phyloP scores from a whole-genome alignment of 73 alveolate genomes.

The Paramecium octaurelia region DNA sequence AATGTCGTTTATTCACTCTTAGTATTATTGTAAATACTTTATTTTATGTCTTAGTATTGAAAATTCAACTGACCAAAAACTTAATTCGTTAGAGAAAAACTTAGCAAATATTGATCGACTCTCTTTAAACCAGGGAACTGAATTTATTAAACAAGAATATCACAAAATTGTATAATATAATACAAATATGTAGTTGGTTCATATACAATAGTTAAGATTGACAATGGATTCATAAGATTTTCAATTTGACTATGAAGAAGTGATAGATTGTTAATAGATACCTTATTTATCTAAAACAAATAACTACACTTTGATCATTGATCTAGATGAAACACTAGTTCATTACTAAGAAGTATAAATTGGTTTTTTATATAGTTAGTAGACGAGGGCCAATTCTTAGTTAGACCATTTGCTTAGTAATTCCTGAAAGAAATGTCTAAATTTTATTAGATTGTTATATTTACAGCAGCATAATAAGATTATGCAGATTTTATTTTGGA shows the following conservation, averaged over 20 bases:
- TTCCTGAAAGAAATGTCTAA: slow-evolving; percentile 74
- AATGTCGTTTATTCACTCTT: slow-evolving; percentile 3
- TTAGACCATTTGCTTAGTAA: slow-evolving; percentile 86
- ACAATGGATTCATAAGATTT: not conserved
- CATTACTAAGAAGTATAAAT: slow-evolving; percentile 36
- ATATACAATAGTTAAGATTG: not conserved
- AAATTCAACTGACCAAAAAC: not conserved
- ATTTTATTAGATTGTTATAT: slow-evolving; percentile 85
- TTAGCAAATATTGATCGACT: not conserved
- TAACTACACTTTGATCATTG: not conserved
- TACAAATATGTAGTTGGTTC: not conserved
- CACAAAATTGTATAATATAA: not conserved
- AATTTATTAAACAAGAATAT: not conserved
- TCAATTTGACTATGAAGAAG: slow-evolving; percentile 12
- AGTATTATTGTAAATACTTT: not conserved
- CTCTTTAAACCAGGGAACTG: not conserved
- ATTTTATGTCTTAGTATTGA: not conserved
- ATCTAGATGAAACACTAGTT: slow-evolving; percentile 42
- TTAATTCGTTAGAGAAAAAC: not conserved
- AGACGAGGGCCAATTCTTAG: slow-evolving; percentile 69
- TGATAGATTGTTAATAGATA: not conserved
- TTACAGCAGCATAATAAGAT: slow-evolving; percentile 89
- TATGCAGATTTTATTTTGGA: slow-evolving; percentile 90
- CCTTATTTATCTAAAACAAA: slow-evolving; percentile 18
- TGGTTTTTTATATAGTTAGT: not conserved